Conservation (phyloP, 805 yeast species). For the Candida cerambycidarum region DNA sequence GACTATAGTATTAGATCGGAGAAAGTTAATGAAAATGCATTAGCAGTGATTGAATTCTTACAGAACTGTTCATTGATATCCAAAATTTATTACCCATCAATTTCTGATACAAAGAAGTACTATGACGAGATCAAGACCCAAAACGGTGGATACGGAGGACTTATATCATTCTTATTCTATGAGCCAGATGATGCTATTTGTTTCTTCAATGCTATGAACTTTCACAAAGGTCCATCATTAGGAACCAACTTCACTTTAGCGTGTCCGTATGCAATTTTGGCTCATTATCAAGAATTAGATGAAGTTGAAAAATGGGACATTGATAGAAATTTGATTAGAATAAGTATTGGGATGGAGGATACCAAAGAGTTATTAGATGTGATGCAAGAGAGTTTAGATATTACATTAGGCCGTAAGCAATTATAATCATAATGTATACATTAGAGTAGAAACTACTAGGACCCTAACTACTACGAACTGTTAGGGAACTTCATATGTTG, state of each 20-base stretch:
- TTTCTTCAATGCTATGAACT: slow-evolving; percentile 69
- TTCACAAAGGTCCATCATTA: slow-evolving; percentile 87
- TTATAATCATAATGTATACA: too few relatives aligned
- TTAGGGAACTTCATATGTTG: slow-evolving; percentile 25
- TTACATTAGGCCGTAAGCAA: not conserved
- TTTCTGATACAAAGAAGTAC: slow-evolving; percentile 52
- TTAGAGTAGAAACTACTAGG: too few relatives aligned
- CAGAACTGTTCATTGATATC: slow-evolving; percentile 53
- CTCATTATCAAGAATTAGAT: slow-evolving; percentile 80
- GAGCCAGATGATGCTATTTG: slow-evolving; percentile 60
- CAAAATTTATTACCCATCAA: slow-evolving; percentile 69
- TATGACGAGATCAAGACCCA: slow-evolving; percentile 71
- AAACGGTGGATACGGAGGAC: slow-evolving; percentile 86
- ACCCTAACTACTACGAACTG: not conserved
- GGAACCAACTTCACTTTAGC: slow-evolving; percentile 89
- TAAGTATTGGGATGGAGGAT: slow-evolving; percentile 85
- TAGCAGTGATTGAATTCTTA: slow-evolving; percentile 54
- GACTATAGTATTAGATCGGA: slow-evolving; percentile 71
- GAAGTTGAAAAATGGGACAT: slow-evolving; percentile 82
- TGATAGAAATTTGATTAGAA: slow-evolving; percentile 71
- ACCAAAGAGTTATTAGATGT: slow-evolving; percentile 51
- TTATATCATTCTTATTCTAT: slow-evolving; percentile 71
- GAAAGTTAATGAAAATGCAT: slow-evolving; percentile 57
- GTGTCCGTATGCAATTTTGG: slow-evolving; percentile 86
- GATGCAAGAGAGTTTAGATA: slow-evolving; percentile 51